Evolutionary conservation across 2,329 filamentous ascomycete species (phyloP).

Genomic region (Thermoascus crustaceus): DNA sequence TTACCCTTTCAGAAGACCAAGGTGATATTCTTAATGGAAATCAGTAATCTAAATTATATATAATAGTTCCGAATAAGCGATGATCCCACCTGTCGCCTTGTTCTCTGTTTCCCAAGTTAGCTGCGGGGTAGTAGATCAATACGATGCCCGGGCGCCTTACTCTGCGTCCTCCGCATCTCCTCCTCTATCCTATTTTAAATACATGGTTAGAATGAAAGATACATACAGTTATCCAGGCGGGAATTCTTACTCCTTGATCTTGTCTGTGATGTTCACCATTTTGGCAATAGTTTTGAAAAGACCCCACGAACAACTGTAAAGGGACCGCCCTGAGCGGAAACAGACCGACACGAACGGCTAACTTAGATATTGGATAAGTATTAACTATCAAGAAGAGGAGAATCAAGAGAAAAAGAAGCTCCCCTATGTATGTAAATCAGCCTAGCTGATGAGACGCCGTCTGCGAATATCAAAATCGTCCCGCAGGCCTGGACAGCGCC

Average conservation of each 20-base stretch:
- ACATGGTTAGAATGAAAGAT: constrained; percentile 2
- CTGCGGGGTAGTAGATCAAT: constrained; percentile 21
- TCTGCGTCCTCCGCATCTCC: constrained; percentile 98
- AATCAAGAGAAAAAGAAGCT: neutral
- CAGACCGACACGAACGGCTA: too few species aligned
- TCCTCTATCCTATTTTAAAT: constrained; percentile 76
- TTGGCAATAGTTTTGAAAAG: constrained; percentile 21
- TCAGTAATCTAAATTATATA: constrained; percentile 23
- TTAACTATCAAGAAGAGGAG: neutral
- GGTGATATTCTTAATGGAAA: constrained; percentile 72
- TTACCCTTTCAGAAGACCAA: constrained; percentile 94
- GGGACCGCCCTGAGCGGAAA: neutral
- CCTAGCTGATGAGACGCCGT: neutral
- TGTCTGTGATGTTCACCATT: constrained; percentile 99
- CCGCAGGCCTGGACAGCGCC: neutral
- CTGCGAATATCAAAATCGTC: constrained; percentile 4
- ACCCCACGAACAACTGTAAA: neutral
- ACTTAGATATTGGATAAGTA: too few species aligned
- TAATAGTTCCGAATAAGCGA: neutral
- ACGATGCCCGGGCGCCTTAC: constrained; percentile 46
- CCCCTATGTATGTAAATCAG: neutral
- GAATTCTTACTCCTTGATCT: constrained; percentile 86
- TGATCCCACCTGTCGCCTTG: constrained; percentile 82
- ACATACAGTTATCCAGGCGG: neutral
- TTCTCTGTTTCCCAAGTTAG: constrained; percentile 60